Evolutionary conservation across 495 filamentous ascomycete species (phyloP).

Genomic region (Trypethelium eluteriae): DNA sequence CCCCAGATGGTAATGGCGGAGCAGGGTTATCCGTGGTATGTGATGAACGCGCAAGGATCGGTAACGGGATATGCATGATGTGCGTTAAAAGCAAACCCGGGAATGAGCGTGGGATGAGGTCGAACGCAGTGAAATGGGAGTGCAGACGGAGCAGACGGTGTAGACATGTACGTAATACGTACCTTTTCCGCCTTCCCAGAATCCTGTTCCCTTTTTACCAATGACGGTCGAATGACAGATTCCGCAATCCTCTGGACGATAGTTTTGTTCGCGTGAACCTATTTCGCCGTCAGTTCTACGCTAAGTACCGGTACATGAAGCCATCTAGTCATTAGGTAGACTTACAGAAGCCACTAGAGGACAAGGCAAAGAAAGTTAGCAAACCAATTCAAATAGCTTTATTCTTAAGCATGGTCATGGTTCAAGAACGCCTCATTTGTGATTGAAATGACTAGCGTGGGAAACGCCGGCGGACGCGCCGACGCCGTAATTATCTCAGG

Average conservation of each 20-base stretch:
- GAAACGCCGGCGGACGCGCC: neutral
- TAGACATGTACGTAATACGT: conserved; percentile 3
- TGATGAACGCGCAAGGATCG: neutral
- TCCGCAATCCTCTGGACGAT: conserved; percentile 67
- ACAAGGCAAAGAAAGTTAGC: neutral
- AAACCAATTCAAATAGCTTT: neutral
- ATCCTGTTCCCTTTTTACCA: conserved; percentile 64
- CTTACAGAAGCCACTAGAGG: conserved; percentile 23
- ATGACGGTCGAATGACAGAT: conserved; percentile 68
- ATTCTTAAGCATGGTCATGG: neutral
- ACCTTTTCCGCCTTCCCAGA: conserved; percentile 89
- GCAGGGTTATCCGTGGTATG: neutral
- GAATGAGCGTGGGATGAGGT: neutral
- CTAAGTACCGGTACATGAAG: neutral
- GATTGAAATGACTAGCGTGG: neutral
- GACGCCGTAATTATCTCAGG: neutral
- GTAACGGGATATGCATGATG: neutral
- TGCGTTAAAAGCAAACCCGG: no score
- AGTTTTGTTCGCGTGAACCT: conserved; percentile 71
- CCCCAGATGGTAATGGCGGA: neutral
- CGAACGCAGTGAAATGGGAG: neutral
- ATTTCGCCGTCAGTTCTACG: neutral
- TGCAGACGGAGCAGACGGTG: neutral
- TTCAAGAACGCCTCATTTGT: neutral
- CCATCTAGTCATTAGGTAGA: neutral